Evolutionary conservation across 169 alveolate genomes (phyloP).

Genomic region (Babesia bigemina): DNA sequence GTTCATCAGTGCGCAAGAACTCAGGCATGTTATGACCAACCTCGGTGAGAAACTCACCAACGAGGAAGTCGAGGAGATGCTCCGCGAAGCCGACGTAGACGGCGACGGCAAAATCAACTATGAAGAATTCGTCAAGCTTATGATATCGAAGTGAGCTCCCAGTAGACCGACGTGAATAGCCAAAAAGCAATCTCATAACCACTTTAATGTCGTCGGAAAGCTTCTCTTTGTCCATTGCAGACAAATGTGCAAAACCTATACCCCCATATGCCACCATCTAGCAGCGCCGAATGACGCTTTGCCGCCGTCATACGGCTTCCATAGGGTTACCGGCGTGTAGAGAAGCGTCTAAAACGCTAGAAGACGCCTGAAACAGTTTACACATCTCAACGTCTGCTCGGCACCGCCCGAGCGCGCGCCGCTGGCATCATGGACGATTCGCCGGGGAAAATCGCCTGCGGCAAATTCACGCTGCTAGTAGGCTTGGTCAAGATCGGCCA

Average conservation of each 20-base stretch:
- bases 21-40: constrained; percentile 98
- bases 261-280: constrained; percentile 1
- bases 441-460: constrained; percentile 32
- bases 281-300: background rate
- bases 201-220: background rate
- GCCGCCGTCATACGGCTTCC: background rate
- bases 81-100: constrained; percentile 98
- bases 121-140: constrained; percentile 97
- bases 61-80: constrained; percentile 99
- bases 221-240: background rate
- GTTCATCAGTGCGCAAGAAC: constrained; percentile 97
- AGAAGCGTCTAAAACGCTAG: too few species aligned
- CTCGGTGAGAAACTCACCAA: constrained; percentile 97
- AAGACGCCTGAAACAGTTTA: background rate
- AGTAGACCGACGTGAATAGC: background rate
- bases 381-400: constrained; percentile 17
- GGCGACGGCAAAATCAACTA: constrained; percentile 99
- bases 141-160: constrained; percentile 90
- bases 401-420: constrained; percentile 5
- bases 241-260: background rate
- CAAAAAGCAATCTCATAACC: background rate
- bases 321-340: background rate
- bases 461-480: constrained; percentile 55
- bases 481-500: constrained; percentile 55
- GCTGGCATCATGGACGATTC: constrained; percentile 18